These are phyloP conservation scores for Hansenula lynferdii DNA, from an alignment of 1,139 yeast species.

Conservation along the genomic window DNA sequence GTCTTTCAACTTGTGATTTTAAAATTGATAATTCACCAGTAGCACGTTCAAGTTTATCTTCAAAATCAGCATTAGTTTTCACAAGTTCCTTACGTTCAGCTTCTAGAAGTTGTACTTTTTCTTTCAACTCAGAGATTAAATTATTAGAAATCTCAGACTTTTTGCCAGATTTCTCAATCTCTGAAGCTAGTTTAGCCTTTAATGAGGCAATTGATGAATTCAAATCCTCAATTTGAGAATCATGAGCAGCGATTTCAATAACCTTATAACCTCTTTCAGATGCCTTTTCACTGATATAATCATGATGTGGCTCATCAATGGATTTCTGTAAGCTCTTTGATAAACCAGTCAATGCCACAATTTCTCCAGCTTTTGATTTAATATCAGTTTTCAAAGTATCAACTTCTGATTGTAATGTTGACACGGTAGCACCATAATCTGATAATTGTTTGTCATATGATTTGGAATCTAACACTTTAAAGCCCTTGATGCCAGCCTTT, in stretches of 20 bases:
- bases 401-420: not conserved
- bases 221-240: constrained; percentile 4
- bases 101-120: constrained; percentile 22
- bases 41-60: constrained; percentile 22
- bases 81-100: constrained; percentile 7
- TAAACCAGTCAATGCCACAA: not conserved
- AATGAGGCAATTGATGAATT: constrained; percentile 5
- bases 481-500: constrained; percentile 7
- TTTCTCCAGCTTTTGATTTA: not conserved
- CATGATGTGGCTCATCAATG: not conserved
- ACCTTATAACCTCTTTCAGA: constrained; percentile 7
- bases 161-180: not conserved
- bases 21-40: constrained; percentile 10
- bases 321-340: not conserved
- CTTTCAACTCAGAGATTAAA: constrained; percentile 26
- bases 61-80: constrained; percentile 1
- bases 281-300: constrained; percentile 24
- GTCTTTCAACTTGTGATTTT: constrained; percentile 16
- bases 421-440: not conserved
- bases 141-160: constrained; percentile 16
- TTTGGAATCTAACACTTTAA: not conserved
- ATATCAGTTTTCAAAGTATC: not conserved
- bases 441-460: not conserved
- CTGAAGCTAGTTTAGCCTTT: not conserved
- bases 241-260: constrained; percentile 4